Base-by-base conservation (phyloP, 495 filamentous ascomycete genomes). In the Penicillium steckii region DNA sequence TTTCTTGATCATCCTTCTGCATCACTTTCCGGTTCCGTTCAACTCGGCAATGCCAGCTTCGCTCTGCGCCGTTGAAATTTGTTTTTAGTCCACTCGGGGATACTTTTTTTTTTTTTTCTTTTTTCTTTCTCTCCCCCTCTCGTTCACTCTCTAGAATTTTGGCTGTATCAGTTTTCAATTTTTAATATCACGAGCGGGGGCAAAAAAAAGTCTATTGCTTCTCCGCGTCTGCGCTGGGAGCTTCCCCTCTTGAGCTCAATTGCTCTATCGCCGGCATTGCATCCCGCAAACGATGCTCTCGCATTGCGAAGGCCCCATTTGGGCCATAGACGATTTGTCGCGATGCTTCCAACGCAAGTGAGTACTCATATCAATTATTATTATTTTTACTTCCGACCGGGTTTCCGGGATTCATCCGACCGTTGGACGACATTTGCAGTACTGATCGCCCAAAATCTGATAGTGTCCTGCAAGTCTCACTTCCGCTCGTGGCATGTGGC, bases 341-440 rank as follows among this genome's bases (percentile, higher is more conserved):
- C 73, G 67, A 45, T 97, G 95, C 72, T 92, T 98, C 65, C 86
- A 90, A 63, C 83, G 81, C 75, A 90, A 95, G 93, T 96, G 50
- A 61, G 63, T 66, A n/a, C n/a, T 23, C 10, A 13, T 41, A 25
- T 53, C 4, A 13, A 7, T 40, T 24, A n/a, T n/a, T n/a, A n/a
- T n/a, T n/a, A n/a, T n/a, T n/a, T n/a, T n/a, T n/a, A n/a, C n/a
- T 33, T 10, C 18, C 32, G 13, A 47, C 25, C 30, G 35, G 19
- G 10, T 43, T 44, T 29, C 35, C 23, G 50, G 29, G 9, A 48
- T 29, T 32, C 17, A 4, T 45, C 42, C 27, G 26, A 44, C 48
- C 45, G 46, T 41, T 32, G 17, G 35, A n/a, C 46, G 45, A 50
- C 41, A 43, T 37, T 41, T 56, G 29, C 19, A 53, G 21, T 44